Base-by-base conservation (phyloP, 106 monocot species). In the Phalaenopsis aphrodite region DNA sequence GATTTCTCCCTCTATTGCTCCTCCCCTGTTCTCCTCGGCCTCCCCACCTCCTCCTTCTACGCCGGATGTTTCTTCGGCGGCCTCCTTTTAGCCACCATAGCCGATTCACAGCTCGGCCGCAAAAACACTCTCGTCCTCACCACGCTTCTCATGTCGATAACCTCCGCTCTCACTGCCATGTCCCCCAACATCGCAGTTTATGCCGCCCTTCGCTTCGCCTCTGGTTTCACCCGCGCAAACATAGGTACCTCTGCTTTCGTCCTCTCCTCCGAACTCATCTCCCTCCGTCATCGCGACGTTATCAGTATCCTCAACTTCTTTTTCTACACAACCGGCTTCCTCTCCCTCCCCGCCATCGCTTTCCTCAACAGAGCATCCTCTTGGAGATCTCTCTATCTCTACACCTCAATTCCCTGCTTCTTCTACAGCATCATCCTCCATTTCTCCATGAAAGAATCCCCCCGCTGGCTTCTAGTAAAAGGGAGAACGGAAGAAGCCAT, bases 51-150 rank as follows among this genome's bases (percentile, higher is more conserved):
- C 12, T 45, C 87, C 61, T 87, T 73, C 78, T 87, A 84, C 73
- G 30, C 55, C 42, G 87, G 87, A 24, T 81, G 84, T 81, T 75
- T 87, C 58, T 41, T 47, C 73, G 87, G 87, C 65, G 87, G 87
- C 6, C 73, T 86, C 19, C 56, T 87, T 61, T 7, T 75, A 16
- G 81, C 83, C 46, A 21, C 81, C 30, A 78, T 83, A 5, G 73
- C 83, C 14, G 83, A 80, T 11, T 83, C 84, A 48, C 76, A 81
- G 21, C 81, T 88, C 55, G 88, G 88, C 24, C 82, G 88, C 6
- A 85, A 83, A 85, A 80, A 76, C 39, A 67, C 56, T 66, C 82
- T 88, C 38, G 42, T 81, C 67, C 24, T 88, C 73, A 81, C 80
- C n/a, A 85, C 83, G 52, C 69, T 88, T 71, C 3, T 41, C 77